Base-by-base conservation (phyloP, 2,329 filamentous ascomycete species). In the Karstenula rhodostoma region DNA sequence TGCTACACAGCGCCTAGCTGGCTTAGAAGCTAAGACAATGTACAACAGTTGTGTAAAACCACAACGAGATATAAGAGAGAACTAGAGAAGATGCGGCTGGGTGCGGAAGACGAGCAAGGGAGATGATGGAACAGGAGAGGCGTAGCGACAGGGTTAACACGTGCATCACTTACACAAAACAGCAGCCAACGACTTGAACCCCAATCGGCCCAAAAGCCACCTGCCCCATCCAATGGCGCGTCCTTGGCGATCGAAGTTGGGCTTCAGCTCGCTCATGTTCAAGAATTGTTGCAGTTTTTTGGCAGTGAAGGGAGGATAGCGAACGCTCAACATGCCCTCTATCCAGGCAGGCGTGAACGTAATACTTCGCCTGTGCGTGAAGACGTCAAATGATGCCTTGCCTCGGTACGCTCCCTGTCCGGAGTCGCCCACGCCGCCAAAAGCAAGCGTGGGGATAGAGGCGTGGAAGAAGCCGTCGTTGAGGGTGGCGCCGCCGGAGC, bases 381-480 rank as follows among this genome's bases (percentile, higher is more conserved):
- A 91, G 66, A 81, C 80, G 68, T 92, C 89, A 77, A 91, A 92
- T 1, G 84, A 87, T n/a, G 90, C 84, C 72, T 88, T 88, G 61
- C 93, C 93, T 68, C 91, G 88, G 82, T 96, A 96, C 32, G 86
- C 82, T 62, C 93, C 93, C 62, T 85, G 85, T 56, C 93, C 93
- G 47, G 89, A 92, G 67, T 90, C 86, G 65, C 93, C 93, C 8
- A 96, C 90, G 69, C 93, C 93, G 65, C 93, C 93, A 75, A 96
- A 96, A 40, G 90, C 83, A 1, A 95, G 81, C 2, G 89, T 91
- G 33, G 87, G 85, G 64, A 95, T 85, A 23, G 85, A 84, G 60
- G 85, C 88, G 76, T 93, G 91, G 80, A 90, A 89, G 76, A 87
- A 90, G 56, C 86, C 84, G 73, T 85, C 83, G 66, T 85, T 85